A percentile compares a stretch with the other conserved stretches of the same genome.
Conservation (phyloP, 2,329 filamentous ascomycete species). For the Coniochaeta hoffmannii region DNA sequence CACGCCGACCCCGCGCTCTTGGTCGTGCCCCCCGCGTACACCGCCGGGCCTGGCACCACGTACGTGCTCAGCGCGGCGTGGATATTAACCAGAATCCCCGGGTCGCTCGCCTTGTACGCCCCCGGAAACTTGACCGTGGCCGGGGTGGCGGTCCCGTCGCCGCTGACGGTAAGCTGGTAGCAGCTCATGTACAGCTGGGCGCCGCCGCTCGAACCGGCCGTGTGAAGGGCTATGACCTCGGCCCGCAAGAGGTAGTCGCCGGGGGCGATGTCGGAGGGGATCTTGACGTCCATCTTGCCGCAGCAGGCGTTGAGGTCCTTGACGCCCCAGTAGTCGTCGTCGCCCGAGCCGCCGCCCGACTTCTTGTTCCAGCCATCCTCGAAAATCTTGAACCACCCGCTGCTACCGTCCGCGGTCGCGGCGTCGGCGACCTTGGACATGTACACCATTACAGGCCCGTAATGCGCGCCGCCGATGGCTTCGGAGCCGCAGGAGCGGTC, state of each 20-base stretch:
- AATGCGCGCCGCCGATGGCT: slow-evolving; percentile 47
- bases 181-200: slow-evolving; percentile 32
- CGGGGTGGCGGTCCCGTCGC: slow-evolving; percentile 20
- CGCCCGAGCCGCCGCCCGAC: slow-evolving; percentile 25
- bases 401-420: slow-evolving; percentile 31
- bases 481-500: slow-evolving; percentile 37
- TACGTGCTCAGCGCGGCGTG: slow-evolving; percentile 32
- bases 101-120: slow-evolving; percentile 34
- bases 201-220: slow-evolving; percentile 24
- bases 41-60: slow-evolving; percentile 33
- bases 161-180: slow-evolving; percentile 26
- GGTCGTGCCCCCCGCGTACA: slow-evolving; percentile 30
- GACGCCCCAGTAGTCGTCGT: slow-evolving; percentile 38
- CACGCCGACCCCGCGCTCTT: slow-evolving; percentile 32
- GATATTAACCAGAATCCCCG: slow-evolving; percentile 40
- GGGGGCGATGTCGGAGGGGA: slow-evolving; percentile 22
- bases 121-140: slow-evolving; percentile 31
- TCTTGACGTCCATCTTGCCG: slow-evolving; percentile 28
- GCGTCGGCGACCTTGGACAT: slow-evolving; percentile 42
- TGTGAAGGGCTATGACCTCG: slow-evolving; percentile 41
- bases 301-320: slow-evolving; percentile 33
- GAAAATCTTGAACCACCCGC: slow-evolving; percentile 46
- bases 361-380: slow-evolving; percentile 33
- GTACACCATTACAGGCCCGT: slow-evolving; percentile 45
- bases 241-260: slow-evolving; percentile 39